phyloP scores from a whole-genome alignment of 1,284 basidiomycete genomes.

The Rhodofomes roseus region DNA sequence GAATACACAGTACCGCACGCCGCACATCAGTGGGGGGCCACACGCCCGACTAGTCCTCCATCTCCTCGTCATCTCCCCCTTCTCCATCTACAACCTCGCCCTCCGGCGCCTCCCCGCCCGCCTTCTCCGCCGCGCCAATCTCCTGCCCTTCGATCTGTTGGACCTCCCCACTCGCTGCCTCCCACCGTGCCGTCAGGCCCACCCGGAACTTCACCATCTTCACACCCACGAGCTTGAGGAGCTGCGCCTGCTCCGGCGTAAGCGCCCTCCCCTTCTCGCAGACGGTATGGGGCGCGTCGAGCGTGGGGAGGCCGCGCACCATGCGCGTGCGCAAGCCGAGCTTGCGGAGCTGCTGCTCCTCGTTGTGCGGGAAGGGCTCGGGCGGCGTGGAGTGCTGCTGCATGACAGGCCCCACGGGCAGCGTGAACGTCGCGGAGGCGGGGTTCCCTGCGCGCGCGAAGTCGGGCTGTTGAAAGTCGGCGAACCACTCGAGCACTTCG shows the following conservation, averaged over 20 bases:
- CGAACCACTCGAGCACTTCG: constrained; percentile 95
- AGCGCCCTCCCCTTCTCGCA: constrained; percentile 84
- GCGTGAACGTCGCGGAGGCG: constrained; percentile 70
- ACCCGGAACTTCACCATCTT: constrained; percentile 84
- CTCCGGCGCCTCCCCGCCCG: constrained; percentile 24
- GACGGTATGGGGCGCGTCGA: constrained; percentile 78
- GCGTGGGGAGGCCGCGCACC: constrained; percentile 84
- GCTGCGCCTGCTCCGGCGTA: constrained; percentile 81
- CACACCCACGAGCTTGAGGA: constrained; percentile 85
- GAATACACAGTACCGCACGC: constrained; percentile 1
- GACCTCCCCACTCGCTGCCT: constrained; percentile 67
- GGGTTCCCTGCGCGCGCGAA: constrained; percentile 88
- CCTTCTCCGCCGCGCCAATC: constrained; percentile 35
- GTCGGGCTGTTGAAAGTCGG: constrained; percentile 85
- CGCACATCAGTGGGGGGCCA: constrained; percentile 2
- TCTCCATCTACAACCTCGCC: constrained; percentile 33
- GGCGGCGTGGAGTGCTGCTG: constrained; percentile 70
- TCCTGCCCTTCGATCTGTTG: constrained; percentile 49
- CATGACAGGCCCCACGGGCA: constrained; percentile 77
- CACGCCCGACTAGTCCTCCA: constrained; percentile 33
- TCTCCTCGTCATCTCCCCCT: constrained; percentile 37
- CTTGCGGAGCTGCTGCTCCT: constrained; percentile 93
- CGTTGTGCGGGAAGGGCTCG: constrained; percentile 91
- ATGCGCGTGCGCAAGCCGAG: constrained; percentile 87
- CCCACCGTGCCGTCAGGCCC: constrained; percentile 71